Conservation (phyloP, 805 yeast genomes). For the Maudiozyma saulgeensis region DNA sequence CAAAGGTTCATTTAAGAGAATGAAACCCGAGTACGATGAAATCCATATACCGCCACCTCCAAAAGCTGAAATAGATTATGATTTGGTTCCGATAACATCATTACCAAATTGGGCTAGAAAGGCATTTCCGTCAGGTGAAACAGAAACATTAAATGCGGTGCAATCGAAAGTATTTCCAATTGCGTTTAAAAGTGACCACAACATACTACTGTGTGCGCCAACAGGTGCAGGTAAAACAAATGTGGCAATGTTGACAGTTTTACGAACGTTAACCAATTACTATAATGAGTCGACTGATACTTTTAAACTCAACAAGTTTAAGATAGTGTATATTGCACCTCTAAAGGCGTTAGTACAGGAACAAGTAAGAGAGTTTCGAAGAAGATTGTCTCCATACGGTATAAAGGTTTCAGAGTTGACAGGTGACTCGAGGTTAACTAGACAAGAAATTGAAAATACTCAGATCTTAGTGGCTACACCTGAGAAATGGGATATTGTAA, state of each 20-base stretch:
- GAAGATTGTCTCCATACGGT: conserved; percentile 56
- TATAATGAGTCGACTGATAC: conserved; percentile 38
- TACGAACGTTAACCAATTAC: conserved; percentile 50
- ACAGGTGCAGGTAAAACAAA: conserved; percentile 99
- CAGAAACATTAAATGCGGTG: conserved; percentile 60
- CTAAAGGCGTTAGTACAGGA: conserved; percentile 92
- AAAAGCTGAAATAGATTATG: conserved; percentile 33
- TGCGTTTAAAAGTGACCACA: conserved; percentile 66
- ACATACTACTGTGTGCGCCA: conserved; percentile 86
- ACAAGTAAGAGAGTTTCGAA: conserved; percentile 76
- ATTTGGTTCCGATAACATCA: conserved; percentile 45
- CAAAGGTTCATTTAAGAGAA: conserved; percentile 69
- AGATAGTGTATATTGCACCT: conserved; percentile 85
- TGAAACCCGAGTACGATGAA: conserved; percentile 70
- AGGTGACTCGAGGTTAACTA: conserved; percentile 76
- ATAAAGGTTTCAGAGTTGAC: conserved; percentile 76
- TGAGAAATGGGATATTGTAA: conserved; percentile 94
- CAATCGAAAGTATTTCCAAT: conserved; percentile 74
- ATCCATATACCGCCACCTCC: conserved; percentile 85
- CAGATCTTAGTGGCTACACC: conserved; percentile 89
- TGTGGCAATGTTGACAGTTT: conserved; percentile 78
- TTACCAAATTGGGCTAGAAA: conserved; percentile 77
- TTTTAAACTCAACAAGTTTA: conserved; percentile 48
- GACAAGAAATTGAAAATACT: conserved; percentile 64
- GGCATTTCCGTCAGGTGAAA: conserved; percentile 63